Evolutionary conservation across 345 rosid genomes (phyloP).

Genomic region (Trapa incisa): DNA sequence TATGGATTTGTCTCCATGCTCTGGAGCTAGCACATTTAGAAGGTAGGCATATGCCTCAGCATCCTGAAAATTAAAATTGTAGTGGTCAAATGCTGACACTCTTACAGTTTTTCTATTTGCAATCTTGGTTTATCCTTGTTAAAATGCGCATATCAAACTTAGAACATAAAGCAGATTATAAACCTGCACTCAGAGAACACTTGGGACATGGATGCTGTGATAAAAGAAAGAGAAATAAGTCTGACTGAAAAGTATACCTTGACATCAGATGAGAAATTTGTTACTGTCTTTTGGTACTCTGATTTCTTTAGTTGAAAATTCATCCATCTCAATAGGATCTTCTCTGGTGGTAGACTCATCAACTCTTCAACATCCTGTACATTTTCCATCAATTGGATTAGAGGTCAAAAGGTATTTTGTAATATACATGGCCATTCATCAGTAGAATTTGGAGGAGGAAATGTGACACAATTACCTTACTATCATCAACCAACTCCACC

Average conservation of each 20-base stretch:
- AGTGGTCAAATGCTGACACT: neutral
- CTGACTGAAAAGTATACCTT: constrained; percentile 34
- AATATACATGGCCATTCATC: neutral
- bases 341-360: constrained; percentile 97
- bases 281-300: constrained; percentile 55
- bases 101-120: neutral
- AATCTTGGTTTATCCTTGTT: neutral
- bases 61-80: constrained; percentile 45
- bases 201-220: neutral
- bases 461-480: constrained; percentile 41
- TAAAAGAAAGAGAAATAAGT: neutral
- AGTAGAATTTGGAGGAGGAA: neutral
- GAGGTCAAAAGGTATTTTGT: constrained; percentile 3
- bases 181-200: neutral
- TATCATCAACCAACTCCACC: constrained; percentile 79
- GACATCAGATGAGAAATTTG: constrained; percentile 92
- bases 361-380: constrained; percentile 92
- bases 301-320: constrained; percentile 83
- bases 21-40: constrained; percentile 85
- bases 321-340: constrained; percentile 95
- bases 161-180: neutral
- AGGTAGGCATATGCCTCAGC: constrained; percentile 95
- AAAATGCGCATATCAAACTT: neutral
- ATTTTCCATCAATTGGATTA: constrained; percentile 7
- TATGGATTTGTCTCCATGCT: constrained; percentile 55